Conservation (phyloP, 768 basidiomycete species). For the Serendipita indica region DNA sequence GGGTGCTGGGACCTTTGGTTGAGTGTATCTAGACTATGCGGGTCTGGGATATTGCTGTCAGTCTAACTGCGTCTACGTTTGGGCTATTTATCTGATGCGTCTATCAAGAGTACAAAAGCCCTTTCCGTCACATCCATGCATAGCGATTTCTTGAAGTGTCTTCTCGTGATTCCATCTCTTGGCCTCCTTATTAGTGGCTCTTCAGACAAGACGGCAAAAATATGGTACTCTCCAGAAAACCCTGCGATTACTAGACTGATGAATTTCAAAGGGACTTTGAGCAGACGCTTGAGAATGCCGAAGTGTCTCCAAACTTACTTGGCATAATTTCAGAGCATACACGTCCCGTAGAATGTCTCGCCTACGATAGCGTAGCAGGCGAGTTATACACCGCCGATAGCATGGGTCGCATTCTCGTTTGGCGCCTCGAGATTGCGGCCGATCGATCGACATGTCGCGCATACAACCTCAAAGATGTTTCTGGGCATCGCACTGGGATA, state of each 20-base stretch:
- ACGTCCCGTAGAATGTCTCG: conserved; percentile 71
- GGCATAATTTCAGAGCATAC: conserved; percentile 73
- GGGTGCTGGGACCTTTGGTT: neutral
- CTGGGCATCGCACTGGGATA: conserved; percentile 65
- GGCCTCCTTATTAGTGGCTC: conserved; percentile 67
- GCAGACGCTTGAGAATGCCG: neutral
- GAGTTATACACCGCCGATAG: conserved; percentile 77
- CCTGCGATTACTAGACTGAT: neutral
- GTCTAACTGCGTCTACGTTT: conserved; percentile 6
- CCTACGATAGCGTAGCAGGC: conserved; percentile 33
- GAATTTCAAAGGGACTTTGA: conserved; percentile 48
- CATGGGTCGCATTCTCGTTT: conserved; percentile 77
- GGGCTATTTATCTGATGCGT: conserved; percentile 5
- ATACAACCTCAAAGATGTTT: conserved; percentile 38
- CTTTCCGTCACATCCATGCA: conserved; percentile 67
- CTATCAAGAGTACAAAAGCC: conserved; percentile 45
- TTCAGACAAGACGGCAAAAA: conserved; percentile 75
- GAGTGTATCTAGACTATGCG: conserved; percentile 50
- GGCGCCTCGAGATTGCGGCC: conserved; percentile 45
- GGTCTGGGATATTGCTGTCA: conserved; percentile 67
- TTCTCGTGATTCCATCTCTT: conserved; percentile 54
- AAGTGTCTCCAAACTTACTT: conserved; percentile 31
- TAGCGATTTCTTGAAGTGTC: conserved; percentile 77
- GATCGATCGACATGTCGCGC: conserved; percentile 36
- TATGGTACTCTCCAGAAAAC: conserved; percentile 53